phyloP scores from a whole-genome alignment of 192 early-diverging fungal genomes.

The Coemansia sp. region DNA sequence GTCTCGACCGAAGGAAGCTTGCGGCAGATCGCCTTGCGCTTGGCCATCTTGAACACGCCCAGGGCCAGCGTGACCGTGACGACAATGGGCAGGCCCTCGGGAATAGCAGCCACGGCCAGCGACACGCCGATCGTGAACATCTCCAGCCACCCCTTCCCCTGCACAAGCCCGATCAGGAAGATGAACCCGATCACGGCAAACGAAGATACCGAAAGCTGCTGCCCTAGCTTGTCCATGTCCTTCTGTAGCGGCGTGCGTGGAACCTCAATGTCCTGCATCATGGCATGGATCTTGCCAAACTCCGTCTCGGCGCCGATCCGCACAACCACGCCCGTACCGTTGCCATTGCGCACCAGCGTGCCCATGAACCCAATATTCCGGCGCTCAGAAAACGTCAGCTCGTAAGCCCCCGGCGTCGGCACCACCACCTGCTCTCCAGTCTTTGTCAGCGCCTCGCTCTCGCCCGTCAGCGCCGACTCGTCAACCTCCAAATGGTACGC shows the following conservation, averaged over 20 bases:
- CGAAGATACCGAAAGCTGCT: constrained; percentile 61
- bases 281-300: constrained; percentile 87
- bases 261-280: constrained; percentile 90
- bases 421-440: constrained; percentile 48
- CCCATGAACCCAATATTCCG: constrained; percentile 95
- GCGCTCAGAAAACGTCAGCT: constrained; percentile 41
- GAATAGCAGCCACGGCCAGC: constrained; percentile 96
- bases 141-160: constrained; percentile 84
- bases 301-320: constrained; percentile 86
- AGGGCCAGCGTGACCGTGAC: constrained; percentile 91
- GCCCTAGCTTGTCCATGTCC: constrained; percentile 85
- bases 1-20: constrained; percentile 93
- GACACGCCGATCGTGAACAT: constrained; percentile 91
- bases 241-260: constrained; percentile 87
- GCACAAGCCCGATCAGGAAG: constrained; percentile 78
- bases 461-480: constrained; percentile 90
- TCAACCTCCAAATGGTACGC: constrained; percentile 84
- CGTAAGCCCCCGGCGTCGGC: constrained; percentile 8
- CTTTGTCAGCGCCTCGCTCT: constrained; percentile 84
- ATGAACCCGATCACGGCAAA: constrained; percentile 72
- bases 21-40: constrained; percentile 87
- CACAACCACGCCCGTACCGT: constrained; percentile 85
- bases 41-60: constrained; percentile 90
- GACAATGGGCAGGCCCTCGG: constrained; percentile 94
- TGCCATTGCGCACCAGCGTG: constrained; percentile 81